Base-by-base conservation (phyloP, 768 basidiomycete species). In the Tylopilus sp. region DNA sequence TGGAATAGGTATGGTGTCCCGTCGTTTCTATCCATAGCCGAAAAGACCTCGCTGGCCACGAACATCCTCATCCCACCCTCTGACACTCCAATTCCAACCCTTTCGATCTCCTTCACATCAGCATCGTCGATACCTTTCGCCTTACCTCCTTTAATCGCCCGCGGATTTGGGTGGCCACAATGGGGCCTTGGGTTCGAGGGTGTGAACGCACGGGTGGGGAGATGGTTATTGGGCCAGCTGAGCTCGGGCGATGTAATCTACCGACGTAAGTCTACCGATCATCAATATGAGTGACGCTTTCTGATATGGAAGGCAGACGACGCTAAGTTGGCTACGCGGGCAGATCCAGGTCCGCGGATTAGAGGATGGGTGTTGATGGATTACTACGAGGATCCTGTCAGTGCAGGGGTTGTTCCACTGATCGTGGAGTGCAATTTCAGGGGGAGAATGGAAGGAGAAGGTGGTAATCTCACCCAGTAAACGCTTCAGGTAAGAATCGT, bases 141-240 rank as follows among this genome's bases (percentile, higher is more conserved):
- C 1, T 72, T 87, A 21, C 95, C 94, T 8, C 77, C 86, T 6
- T 72, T 78, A 11, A 75, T 96, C 22, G 90, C 95, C 6, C 81
- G 80, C 58, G 94, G 94, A 0, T 83, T 92, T 62, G 92, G 92
- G 14, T 92, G 85, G 85, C 90, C 91, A 0, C 72, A 76, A 33
- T 74, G 78, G 71, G 85, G 86, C 3, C 62, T 93, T 8, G 93
- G 93, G 6, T 74, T 93, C n/a, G 85, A 90, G 64, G 94, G 94
- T 3, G 85, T 94, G 36, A 98, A 98, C 63, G 76, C 75, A 22
- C 77, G 85, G n/a, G 72, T 92, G 4, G 85, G 79, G 3, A 72
- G 71, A 49, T 96, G 91, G 87, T 65, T 93, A 19, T 63, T 92
- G 40, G 77, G 81, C 34, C 69, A 73, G 54, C 68, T 92, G 25